phyloP scores from a whole-genome alignment of 352 stramenopile species.

The Plasmopara viticola region DNA sequence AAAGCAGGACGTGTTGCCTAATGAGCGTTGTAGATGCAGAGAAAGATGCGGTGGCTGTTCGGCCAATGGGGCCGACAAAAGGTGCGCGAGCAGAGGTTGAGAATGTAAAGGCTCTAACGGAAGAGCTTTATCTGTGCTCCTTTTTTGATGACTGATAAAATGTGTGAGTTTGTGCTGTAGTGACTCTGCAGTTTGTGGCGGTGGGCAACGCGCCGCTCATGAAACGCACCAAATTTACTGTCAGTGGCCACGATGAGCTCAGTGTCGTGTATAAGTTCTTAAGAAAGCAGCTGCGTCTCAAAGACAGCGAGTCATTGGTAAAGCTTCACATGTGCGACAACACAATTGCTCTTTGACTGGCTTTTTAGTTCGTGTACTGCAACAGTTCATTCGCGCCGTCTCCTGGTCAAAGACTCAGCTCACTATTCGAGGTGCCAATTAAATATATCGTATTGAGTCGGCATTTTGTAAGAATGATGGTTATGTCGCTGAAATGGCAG shows the following conservation, averaged over 20 bases:
- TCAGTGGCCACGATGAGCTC: constrained; percentile 63
- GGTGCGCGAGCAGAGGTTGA: constrained; percentile 4
- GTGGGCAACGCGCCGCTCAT: constrained; percentile 76
- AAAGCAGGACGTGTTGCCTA: not conserved
- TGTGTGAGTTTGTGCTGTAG: constrained; percentile 18
- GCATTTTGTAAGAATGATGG: not conserved
- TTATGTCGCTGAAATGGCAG: constrained; percentile 17
- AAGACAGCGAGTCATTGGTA: constrained; percentile 68
- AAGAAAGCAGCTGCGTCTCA: constrained; percentile 74
- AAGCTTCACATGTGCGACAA: not conserved
- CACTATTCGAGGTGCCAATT: constrained; percentile 57
- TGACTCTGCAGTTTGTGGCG: constrained; percentile 80
- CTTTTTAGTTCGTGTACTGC: constrained; percentile 77
- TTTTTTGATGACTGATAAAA: constrained; percentile 1
- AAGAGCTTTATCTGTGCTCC: not conserved
- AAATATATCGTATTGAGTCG: not conserved
- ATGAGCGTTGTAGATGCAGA: constrained; percentile 8
- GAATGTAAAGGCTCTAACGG: not conserved
- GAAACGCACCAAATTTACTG: constrained; percentile 86
- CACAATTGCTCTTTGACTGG: not conserved
- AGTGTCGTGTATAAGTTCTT: constrained; percentile 85
- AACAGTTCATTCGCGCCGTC: constrained; percentile 84
- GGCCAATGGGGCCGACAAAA: constrained; percentile 34
- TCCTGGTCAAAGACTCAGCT: constrained; percentile 68
- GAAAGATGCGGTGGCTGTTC: constrained; percentile 1